A percentile compares a stretch with the other conserved stretches of the same genome.
phyloP scores from a whole-genome alignment of 257 asterid species.

The Pogostemon cablin region DNA sequence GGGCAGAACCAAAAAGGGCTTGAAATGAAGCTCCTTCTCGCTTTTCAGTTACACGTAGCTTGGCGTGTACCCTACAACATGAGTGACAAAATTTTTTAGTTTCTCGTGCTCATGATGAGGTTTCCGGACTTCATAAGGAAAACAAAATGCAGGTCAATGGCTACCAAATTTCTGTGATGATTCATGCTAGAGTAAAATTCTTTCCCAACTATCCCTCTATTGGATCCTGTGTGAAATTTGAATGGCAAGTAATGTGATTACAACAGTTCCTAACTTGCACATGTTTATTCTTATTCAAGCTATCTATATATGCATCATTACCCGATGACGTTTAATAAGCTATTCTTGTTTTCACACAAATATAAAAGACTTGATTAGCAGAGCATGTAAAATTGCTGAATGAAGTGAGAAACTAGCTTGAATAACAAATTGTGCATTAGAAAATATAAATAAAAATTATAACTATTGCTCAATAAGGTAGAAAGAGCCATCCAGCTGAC shows the following conservation, averaged over 20 bases:
- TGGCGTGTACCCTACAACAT: conserved; percentile 73
- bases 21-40: conserved; percentile 93
- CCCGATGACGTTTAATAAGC: conserved; percentile 1
- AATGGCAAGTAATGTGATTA: conserved; percentile 11
- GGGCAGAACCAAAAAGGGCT: conserved; percentile 76
- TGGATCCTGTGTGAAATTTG: too few relatives aligned
- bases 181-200: neutral
- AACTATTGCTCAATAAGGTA: neutral
- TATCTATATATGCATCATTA: neutral
- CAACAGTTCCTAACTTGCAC: conserved; percentile 15
- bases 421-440: neutral
- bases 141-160: neutral
- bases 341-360: neutral
- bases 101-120: conserved; percentile 27
- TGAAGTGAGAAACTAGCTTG: conserved; percentile 5
- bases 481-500: conserved; percentile 23
- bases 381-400: conserved; percentile 2
- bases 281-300: neutral
- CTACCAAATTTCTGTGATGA: too few relatives aligned
- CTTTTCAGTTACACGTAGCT: conserved; percentile 62
- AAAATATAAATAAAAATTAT: neutral
- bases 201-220: neutral
- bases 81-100: conserved; percentile 23
- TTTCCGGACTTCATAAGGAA: conserved; percentile 11
- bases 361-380: neutral